These are phyloP conservation scores for Chlorophyllum brunneum DNA, from an alignment of 768 basidiomycete species.

Conservation along the genomic window DNA sequence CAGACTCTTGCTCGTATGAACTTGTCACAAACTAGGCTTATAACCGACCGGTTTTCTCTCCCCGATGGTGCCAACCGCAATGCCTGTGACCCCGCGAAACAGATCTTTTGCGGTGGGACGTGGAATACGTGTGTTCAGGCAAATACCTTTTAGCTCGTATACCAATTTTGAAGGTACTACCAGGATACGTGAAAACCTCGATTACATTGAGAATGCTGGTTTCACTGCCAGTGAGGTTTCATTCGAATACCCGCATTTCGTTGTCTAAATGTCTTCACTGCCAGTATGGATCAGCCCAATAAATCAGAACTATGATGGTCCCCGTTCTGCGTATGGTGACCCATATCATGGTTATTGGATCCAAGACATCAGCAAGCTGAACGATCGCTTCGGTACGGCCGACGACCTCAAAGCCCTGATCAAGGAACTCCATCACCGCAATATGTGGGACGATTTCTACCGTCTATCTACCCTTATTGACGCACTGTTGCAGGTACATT, in stretches of 20 bases:
- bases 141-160: not conserved
- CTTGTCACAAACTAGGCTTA: slow-evolving; percentile 37
- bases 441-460: slow-evolving; percentile 47
- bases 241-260: not conserved
- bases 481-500: slow-evolving; percentile 45
- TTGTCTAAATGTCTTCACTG: slow-evolving; percentile 6
- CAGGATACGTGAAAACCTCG: slow-evolving; percentile 69
- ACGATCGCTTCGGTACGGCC: slow-evolving; percentile 66
- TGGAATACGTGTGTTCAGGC: slow-evolving; percentile 57
- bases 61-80: slow-evolving; percentile 47
- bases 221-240: slow-evolving; percentile 63
- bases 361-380: slow-evolving; percentile 62
- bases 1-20: not conserved
- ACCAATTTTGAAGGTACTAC: slow-evolving; percentile 2
- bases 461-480: not conserved
- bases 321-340: slow-evolving; percentile 70
- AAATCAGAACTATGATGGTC: slow-evolving; percentile 72
- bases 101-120: slow-evolving; percentile 85
- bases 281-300: slow-evolving; percentile 84
- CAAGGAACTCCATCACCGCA: slow-evolving; percentile 60
- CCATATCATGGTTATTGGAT: slow-evolving; percentile 89
- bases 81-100: slow-evolving; percentile 53
- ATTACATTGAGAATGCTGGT: slow-evolving; percentile 80
- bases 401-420: slow-evolving; percentile 70
- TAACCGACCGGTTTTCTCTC: slow-evolving; percentile 76